Percentiles rank a stretch among this genome's conserved stretches.
These are phyloP conservation scores for Lactarius sp. DNA, from an alignment of 768 basidiomycete genomes.

Conservation along the genomic window DNA sequence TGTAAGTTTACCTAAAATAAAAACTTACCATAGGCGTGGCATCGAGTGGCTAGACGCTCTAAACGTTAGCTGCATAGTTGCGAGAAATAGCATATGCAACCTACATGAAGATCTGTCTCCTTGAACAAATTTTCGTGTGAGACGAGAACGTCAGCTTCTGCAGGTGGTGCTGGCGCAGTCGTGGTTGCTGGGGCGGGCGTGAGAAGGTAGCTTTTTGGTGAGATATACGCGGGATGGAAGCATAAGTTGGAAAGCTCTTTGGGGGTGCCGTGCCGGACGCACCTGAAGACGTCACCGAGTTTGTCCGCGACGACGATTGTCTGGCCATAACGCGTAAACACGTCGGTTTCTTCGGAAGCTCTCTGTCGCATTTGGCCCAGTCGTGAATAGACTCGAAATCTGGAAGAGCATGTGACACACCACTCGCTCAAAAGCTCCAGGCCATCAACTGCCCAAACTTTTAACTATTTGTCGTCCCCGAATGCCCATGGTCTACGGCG, in stretches of 20 bases:
- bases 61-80: no score
- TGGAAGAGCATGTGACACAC: constrained; percentile 35
- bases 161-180: constrained; percentile 4
- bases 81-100: no score
- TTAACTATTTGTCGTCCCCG: constrained; percentile 70
- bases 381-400: neutral
- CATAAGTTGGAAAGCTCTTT: neutral
- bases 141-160: constrained; percentile 32
- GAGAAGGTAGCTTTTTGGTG: constrained; percentile 35
- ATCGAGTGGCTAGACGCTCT: no score
- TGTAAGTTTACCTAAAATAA: no score
- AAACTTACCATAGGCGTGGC: no score
- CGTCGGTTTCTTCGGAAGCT: constrained; percentile 82
- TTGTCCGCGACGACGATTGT: constrained; percentile 86
- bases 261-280: constrained; percentile 17
- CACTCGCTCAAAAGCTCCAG: constrained; percentile 56
- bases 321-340: constrained; percentile 54
- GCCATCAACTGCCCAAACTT: constrained; percentile 61
- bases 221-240: constrained; percentile 47
- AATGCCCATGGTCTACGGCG: constrained; percentile 42
- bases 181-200: constrained; percentile 22
- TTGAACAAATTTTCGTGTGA: constrained; percentile 53
- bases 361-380: constrained; percentile 39
- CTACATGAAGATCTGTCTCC: no score
- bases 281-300: constrained; percentile 92